Evolutionary conservation across 2,329 filamentous ascomycete genomes (phyloP), one percentile per base, ranked within the genome.

Genomic region (Trichothecium sympodiale): DNA sequence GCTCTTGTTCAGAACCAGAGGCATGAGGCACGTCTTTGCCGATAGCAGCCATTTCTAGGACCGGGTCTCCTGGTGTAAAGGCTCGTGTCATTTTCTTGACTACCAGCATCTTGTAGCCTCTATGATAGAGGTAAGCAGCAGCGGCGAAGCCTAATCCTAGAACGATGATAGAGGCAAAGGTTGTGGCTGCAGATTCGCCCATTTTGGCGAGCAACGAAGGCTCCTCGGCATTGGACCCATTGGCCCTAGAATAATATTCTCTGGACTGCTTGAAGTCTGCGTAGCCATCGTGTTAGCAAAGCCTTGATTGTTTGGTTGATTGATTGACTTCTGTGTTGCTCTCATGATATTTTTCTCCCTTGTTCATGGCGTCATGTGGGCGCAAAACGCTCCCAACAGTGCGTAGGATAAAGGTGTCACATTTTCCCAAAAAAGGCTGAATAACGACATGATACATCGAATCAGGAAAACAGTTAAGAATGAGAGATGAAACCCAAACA

Each of bases 81-180:
- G 91, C 91, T 47, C 83, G 81, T 45, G 83, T 76, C 69, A 98
- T 96, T 61, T 98, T 98, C 44, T 78, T 64, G n/a, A 96, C 65
- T 18, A 96, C 86, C 38, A 94, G 62, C 59, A 80, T 71, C 62
- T 98, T 98, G 72, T 98, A 96, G 53, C 73, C 76, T 48, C 72
- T 77, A 56, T 91, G 83, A 53, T 91, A 93, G 33, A 70, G 68
- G 55, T 84, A 89, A 17, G 80, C 85, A 6, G 83, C 82, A 17
- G 71, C 48, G 31, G 64, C 69, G 48, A 79, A 80, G 20, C 72
- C 76, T 14, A 70, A 62, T 46, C 78, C 83, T 23, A 89, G 62
- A 13, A 89, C 74, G 9, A 79, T 46, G 38, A 89, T 80, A 16
- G 80, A 85, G 17, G 83, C 80, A 40, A 85, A 70, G 0, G 83